These are phyloP conservation scores for Pichia occidentalis DNA, from an alignment of 805 yeast genomes.

Conservation along the genomic window DNA sequence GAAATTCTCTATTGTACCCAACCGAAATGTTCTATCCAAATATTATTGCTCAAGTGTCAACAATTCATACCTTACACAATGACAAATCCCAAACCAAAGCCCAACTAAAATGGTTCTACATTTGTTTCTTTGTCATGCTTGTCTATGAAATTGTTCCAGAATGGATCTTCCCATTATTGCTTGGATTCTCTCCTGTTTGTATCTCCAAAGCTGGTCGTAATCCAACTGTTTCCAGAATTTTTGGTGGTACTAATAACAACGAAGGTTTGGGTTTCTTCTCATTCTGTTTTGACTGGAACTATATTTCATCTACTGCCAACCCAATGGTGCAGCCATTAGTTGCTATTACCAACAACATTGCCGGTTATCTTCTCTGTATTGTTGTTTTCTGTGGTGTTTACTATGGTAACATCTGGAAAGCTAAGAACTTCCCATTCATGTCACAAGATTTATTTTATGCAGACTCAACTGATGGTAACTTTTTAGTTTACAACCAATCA, in stretches of 20 bases:
- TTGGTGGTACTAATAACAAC: conserved; percentile 31
- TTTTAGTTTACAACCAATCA: conserved; percentile 27
- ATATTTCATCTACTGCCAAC: conserved; percentile 24
- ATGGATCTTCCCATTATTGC: conserved; percentile 26
- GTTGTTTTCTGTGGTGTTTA: conserved; percentile 26
- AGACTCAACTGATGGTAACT: conserved; percentile 21
- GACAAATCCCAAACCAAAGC: conserved; percentile 18
- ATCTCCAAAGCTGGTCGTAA: conserved; percentile 23
- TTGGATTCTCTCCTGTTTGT: conserved; percentile 28
- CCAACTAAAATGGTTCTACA: conserved; percentile 23
- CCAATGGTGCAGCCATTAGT: conserved; percentile 27
- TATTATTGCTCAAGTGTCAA: conserved; percentile 29
- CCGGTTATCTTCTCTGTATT: conserved; percentile 27
- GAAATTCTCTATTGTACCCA: conserved; percentile 22
- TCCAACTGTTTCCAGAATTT: conserved; percentile 25
- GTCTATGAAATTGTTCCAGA: conserved; percentile 29
- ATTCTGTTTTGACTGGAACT: conserved; percentile 31
- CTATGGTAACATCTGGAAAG: conserved; percentile 31
- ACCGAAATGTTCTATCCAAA: conserved; percentile 35
- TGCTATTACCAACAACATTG: conserved; percentile 26
- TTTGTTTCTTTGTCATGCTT: conserved; percentile 22
- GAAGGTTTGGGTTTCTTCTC: conserved; percentile 28
- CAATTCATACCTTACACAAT: conserved; percentile 24
- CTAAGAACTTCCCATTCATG: conserved; percentile 30
- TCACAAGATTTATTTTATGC: conserved; percentile 27